Evolutionary conservation across 495 filamentous ascomycete genomes (phyloP), one percentile per base, ranked within the genome.

Genomic region (Pseudomonodictys pantanalensis): DNA sequence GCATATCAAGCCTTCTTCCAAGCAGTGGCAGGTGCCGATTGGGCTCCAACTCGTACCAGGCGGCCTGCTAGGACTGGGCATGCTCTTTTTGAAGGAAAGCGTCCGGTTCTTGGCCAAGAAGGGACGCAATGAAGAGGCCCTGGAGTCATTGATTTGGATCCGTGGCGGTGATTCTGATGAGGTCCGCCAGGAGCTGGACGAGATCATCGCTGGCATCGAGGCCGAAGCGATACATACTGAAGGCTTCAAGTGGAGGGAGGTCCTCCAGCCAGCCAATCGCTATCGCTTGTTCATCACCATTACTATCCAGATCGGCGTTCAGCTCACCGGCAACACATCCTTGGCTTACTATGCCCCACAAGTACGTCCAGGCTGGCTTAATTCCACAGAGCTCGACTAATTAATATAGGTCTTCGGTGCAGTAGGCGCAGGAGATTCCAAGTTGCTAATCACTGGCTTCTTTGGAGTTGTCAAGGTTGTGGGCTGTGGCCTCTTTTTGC

Each of bases 71-170:
- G 63, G 77, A 15, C 24, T 76, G 24, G 75, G 78, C 0, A 63
- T 72, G 45, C 70, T 81, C 28, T 79, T 71, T 58, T 73, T 85
- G 47, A 77, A 73, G 12, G 83, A 88, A 67, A 81, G 78, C 2
- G 84, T 84, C 0, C 71, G 83, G 52, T 88, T 83, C 83, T 78
- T 87, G 10, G 71, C 85, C 30, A 69, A 75, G 38, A 80, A 81
- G 61, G 78, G 77, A 29, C 69, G 69, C 18, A 76, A 80, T 3
- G 73, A 83, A 17, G 47, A 81, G 45, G 85, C 81, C 10, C 70
- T 84, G 50, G 69, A 75, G 56, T 81, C 80, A 48, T 78, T 87
- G 12, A 78, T 75, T 72, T 86, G 81, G 79, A 77, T 87, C 44
- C 81, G 85, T 35, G 32, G 32, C 32, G 32, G 22, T 77, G 83